A percentile compares a stretch with the other conserved stretches of the same genome.
These are phyloP conservation scores for Phytopythium montanum DNA, from an alignment of 352 stramenopile genomes.

Conservation along the genomic window DNA sequence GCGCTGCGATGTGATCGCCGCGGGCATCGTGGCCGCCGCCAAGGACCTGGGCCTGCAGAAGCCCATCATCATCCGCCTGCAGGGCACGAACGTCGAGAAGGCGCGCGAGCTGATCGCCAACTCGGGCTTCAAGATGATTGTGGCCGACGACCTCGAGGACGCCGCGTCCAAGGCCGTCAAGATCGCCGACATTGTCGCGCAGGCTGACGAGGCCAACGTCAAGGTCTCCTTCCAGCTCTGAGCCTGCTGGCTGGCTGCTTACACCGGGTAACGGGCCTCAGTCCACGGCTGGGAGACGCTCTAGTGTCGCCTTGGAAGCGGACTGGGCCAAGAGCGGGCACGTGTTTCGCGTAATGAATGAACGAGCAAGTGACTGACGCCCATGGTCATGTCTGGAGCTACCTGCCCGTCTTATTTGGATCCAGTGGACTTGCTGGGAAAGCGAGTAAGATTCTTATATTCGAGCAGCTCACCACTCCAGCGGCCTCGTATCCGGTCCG, in stretches of 20 bases:
- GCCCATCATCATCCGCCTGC: conserved; percentile 97
- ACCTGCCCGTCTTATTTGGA: no score
- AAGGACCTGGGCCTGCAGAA: conserved; percentile 97
- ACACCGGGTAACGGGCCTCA: no score
- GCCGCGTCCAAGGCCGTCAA: conserved; percentile 95
- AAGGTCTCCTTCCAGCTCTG: conserved; percentile 68
- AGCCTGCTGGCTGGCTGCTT: no score
- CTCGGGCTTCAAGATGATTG: conserved; percentile 94
- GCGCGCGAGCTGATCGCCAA: conserved; percentile 92
- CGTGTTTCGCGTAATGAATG: conserved; percentile 2
- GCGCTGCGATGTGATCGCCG: conserved; percentile 96
- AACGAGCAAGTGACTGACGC: background rate
- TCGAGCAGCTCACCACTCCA: background rate
- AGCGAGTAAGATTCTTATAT: conserved; percentile 1
- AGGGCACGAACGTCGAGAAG: conserved; percentile 97
- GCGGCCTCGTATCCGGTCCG: background rate
- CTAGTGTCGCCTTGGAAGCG: background rate
- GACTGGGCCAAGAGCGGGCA: background rate
- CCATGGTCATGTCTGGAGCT: no score
- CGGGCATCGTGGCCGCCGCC: conserved; percentile 95
- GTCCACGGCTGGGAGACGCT: background rate
- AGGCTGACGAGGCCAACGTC: conserved; percentile 71
- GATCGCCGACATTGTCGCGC: conserved; percentile 77
- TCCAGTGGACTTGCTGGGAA: no score
- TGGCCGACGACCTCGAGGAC: conserved; percentile 94